Conservation (phyloP, 2,329 filamentous ascomycete genomes). For the Paecilomyces sp. region DNA sequence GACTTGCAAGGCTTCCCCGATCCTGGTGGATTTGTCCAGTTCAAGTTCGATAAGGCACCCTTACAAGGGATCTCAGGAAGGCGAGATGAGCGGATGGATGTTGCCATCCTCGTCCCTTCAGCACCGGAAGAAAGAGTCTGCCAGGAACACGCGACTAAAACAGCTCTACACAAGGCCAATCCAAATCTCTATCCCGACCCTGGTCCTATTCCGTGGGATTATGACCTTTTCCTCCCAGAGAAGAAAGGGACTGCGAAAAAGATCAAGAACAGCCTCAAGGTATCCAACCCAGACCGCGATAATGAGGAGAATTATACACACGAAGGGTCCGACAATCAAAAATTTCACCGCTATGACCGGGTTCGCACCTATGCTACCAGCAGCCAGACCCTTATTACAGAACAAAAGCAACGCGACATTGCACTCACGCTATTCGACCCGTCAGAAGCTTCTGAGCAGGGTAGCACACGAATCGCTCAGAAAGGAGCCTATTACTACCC, state of each 20-base stretch:
- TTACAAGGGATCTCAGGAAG: constrained; percentile 38
- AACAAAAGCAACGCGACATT: constrained; percentile 50
- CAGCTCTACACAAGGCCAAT: constrained; percentile 42
- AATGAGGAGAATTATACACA: constrained; percentile 44
- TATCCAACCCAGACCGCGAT: constrained; percentile 47
- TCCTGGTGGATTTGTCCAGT: constrained; percentile 51
- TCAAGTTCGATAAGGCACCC: constrained; percentile 57
- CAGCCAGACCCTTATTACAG: constrained; percentile 44
- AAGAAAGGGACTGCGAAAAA: constrained; percentile 39
- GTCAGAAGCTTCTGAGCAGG: constrained; percentile 15
- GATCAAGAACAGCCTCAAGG: constrained; percentile 51
- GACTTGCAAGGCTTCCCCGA: constrained; percentile 55
- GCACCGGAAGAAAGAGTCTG: constrained; percentile 41
- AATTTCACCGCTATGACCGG: constrained; percentile 49
- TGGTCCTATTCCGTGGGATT: constrained; percentile 49
- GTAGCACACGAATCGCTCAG: constrained; percentile 21
- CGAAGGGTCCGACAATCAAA: constrained; percentile 35
- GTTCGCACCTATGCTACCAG: constrained; percentile 56
- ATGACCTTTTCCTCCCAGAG: constrained; percentile 53
- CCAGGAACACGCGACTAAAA: constrained; percentile 42
- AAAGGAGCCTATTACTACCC: constrained; percentile 59
- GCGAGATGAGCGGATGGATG: constrained; percentile 55
- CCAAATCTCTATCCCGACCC: constrained; percentile 45
- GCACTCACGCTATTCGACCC: constrained; percentile 53
- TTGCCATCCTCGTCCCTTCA: constrained; percentile 49